phyloP scores from a whole-genome alignment of 129 eudicot genomes.

The Pseudognaphalium luteoalbum region DNA sequence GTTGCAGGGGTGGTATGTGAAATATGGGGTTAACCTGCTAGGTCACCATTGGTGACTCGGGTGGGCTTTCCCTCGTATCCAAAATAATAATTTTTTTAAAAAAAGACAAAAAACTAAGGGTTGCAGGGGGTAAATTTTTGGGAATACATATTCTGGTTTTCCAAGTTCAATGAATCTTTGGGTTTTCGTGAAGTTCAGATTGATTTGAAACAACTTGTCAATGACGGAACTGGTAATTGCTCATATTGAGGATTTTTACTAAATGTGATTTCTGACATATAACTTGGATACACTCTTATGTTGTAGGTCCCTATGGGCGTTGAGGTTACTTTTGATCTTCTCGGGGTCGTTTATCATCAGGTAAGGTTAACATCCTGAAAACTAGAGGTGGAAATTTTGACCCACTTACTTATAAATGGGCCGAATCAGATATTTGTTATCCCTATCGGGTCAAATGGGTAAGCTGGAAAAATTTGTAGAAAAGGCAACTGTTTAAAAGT shows the following conservation, averaged over 20 bases:
- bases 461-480: not conserved
- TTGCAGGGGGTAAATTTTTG: not conserved
- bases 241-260: not conserved
- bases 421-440: not conserved
- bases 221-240: not conserved
- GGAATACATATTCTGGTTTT: not conserved
- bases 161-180: not conserved
- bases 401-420: not conserved
- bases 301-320: constrained; percentile 83
- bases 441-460: not conserved
- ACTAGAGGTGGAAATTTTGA: not conserved
- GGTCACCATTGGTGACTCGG: too few relatives aligned
- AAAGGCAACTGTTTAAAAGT: not conserved
- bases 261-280: not conserved
- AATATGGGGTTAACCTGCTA: too few relatives aligned
- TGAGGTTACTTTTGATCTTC: constrained; percentile 82
- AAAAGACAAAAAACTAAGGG: too few relatives aligned
- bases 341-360: constrained; percentile 90
- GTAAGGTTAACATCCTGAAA: constrained; percentile 31
- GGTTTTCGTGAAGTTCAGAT: constrained; percentile 5
- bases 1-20: too few relatives aligned
- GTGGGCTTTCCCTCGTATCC: too few relatives aligned
- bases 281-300: not conserved
- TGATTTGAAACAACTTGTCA: not conserved
- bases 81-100: too few relatives aligned